A percentile compares a stretch with the other conserved stretches of the same genome.
Evolutionary conservation across 257 asterid genomes (phyloP).

Genomic region (Ilex aquifolium): DNA sequence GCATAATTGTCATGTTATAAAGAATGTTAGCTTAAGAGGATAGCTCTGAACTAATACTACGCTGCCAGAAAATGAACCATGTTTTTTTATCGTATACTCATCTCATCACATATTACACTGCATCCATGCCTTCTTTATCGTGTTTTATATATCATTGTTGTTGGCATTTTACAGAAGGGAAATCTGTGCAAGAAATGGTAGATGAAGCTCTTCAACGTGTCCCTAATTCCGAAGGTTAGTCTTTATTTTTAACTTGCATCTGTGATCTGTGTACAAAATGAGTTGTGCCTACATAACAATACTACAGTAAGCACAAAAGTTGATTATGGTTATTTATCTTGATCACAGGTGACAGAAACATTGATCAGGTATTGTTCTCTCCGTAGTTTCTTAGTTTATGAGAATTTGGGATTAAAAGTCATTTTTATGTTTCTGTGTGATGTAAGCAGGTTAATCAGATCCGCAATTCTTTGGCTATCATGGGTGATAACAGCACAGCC

Average conservation of each 20-base stretch:
- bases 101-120: no score
- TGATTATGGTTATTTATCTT: constrained; percentile 22
- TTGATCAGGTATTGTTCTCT: constrained; percentile 54
- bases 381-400: background rate
- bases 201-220: constrained; percentile 80
- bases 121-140: background rate
- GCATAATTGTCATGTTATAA: no score
- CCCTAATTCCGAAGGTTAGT: constrained; percentile 75
- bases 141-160: background rate
- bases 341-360: constrained; percentile 73
- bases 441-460: constrained; percentile 82
- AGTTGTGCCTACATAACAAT: background rate
- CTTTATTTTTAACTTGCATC: constrained; percentile 16
- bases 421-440: background rate
- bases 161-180: constrained; percentile 65
- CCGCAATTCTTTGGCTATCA: constrained; percentile 88
- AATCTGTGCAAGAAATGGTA: constrained; percentile 91
- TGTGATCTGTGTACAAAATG: no score
- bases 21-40: no score
- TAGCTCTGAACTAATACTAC: no score
- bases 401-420: constrained; percentile 8
- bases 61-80: background rate
- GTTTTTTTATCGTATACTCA: background rate
- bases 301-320: background rate
- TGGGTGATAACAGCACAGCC: constrained; percentile 97